Evolutionary conservation across 805 yeast species (phyloP).

Genomic region (Brettanomyces anomalus): DNA sequence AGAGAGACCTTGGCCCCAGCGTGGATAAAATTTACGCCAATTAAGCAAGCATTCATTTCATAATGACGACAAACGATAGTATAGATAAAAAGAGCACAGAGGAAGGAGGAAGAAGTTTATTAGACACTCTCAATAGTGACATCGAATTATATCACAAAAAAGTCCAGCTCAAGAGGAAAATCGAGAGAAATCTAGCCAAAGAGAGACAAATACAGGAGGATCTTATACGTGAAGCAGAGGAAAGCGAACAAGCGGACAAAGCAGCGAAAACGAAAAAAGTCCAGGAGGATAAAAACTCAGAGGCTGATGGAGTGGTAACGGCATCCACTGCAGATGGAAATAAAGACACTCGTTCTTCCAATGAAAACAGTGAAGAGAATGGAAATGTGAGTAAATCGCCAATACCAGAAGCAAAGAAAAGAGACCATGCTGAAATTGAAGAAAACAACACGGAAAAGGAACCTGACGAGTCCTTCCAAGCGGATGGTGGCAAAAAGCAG

Average conservation of each 20-base stretch:
- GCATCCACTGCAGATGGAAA: slow-evolving; percentile 1
- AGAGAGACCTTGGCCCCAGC: too few relatives aligned
- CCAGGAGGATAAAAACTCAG: slow-evolving; percentile 2
- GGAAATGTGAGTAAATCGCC: slow-evolving; percentile 6
- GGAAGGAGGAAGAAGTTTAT: slow-evolving; percentile 7
- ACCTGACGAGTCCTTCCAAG: not conserved
- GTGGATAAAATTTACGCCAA: too few relatives aligned
- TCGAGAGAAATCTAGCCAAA: slow-evolving; percentile 9
- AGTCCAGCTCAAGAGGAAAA: slow-evolving; percentile 17
- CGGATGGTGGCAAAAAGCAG: not conserved
- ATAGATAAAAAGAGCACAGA: slow-evolving; percentile 2
- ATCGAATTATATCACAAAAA: slow-evolving; percentile 23
- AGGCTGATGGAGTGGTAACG: not conserved
- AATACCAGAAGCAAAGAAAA: not conserved
- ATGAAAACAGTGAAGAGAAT: slow-evolving; percentile 2
- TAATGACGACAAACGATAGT: slow-evolving; percentile 6
- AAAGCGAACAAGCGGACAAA: slow-evolving; percentile 4
- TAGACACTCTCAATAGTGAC: slow-evolving; percentile 20
- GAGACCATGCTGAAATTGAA: not conserved
- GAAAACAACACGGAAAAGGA: not conserved
- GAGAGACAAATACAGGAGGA: slow-evolving; percentile 1
- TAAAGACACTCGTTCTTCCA: not conserved
- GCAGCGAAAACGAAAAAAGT: not conserved
- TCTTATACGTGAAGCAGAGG: slow-evolving; percentile 2
- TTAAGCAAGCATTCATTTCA: not conserved